Conservation (phyloP, 306 rosid genomes). For the Trichosanthes cucumerina region DNA sequence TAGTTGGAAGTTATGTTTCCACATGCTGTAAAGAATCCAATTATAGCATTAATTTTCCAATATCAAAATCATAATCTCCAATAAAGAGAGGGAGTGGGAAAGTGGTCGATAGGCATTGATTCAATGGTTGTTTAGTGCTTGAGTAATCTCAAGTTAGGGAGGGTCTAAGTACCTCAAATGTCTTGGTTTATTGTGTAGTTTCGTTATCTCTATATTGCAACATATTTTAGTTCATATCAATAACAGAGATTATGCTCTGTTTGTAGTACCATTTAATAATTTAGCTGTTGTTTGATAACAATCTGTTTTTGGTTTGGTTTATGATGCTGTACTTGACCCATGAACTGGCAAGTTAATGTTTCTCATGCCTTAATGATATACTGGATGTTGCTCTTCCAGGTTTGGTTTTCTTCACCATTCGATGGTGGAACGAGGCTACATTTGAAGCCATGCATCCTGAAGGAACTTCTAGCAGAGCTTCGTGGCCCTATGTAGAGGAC, state of each 20-base stretch:
- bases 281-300: not conserved
- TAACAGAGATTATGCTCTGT: not conserved
- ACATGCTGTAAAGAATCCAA: not conserved
- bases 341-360: not conserved
- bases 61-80: not conserved
- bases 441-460: conserved; percentile 77
- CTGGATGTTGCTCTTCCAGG: conserved; percentile 34
- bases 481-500: conserved; percentile 85
- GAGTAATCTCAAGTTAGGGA: no score
- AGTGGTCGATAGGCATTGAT: no score
- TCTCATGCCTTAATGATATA: not conserved
- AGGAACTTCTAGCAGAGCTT: conserved; percentile 45
- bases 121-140: no score
- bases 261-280: not conserved
- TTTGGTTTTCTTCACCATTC: conserved; percentile 79
- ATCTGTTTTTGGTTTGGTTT: not conserved
- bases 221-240: no score
- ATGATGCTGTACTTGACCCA: not conserved
- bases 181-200: no score
- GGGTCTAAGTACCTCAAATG: no score
- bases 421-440: conserved; percentile 85
- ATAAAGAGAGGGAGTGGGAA: no score
- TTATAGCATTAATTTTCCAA: not conserved
- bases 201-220: no score
- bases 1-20: not conserved